These are phyloP conservation scores for Rhexocercosporidium sp. DNA, from an alignment of 2,329 filamentous ascomycete genomes.

Conservation along the genomic window DNA sequence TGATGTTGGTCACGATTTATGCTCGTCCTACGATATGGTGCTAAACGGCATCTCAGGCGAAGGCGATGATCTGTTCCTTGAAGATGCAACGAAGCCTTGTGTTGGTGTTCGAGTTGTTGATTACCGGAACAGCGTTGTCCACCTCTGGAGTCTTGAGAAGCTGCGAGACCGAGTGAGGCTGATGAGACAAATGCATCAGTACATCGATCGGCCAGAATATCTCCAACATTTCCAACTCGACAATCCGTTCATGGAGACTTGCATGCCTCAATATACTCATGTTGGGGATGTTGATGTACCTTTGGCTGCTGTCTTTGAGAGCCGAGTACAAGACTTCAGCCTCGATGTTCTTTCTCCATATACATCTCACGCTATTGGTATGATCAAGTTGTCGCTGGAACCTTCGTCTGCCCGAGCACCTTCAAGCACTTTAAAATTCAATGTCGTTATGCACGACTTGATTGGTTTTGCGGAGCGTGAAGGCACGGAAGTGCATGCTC, in stretches of 20 bases:
- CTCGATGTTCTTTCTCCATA: slow-evolving; percentile 92
- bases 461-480: slow-evolving; percentile 94
- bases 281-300: slow-evolving; percentile 94
- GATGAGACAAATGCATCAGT: slow-evolving; percentile 98
- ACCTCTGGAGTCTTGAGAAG: slow-evolving; percentile 94
- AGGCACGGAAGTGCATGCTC: slow-evolving; percentile 92
- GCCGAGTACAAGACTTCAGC: slow-evolving; percentile 90
- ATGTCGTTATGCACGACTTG: slow-evolving; percentile 97
- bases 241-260: slow-evolving; percentile 90
- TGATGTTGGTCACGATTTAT: slow-evolving; percentile 84
- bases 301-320: slow-evolving; percentile 90
- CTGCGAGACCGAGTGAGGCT: slow-evolving; percentile 83
- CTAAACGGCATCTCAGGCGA: slow-evolving; percentile 88
- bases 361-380: slow-evolving; percentile 87
- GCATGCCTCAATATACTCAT: slow-evolving; percentile 90
- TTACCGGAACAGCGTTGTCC: slow-evolving; percentile 83
- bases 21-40: slow-evolving; percentile 96
- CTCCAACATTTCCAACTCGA: slow-evolving; percentile 90
- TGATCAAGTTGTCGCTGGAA: slow-evolving; percentile 88
- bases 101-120: slow-evolving; percentile 90
- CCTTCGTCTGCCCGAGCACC: slow-evolving; percentile 93
- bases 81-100: slow-evolving; percentile 85
- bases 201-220: slow-evolving; percentile 93
- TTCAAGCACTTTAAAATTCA: slow-evolving; percentile 93
- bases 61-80: slow-evolving; percentile 80